Conservation (phyloP, 78 protist species). For the Dictyostelium firmibasis region DNA sequence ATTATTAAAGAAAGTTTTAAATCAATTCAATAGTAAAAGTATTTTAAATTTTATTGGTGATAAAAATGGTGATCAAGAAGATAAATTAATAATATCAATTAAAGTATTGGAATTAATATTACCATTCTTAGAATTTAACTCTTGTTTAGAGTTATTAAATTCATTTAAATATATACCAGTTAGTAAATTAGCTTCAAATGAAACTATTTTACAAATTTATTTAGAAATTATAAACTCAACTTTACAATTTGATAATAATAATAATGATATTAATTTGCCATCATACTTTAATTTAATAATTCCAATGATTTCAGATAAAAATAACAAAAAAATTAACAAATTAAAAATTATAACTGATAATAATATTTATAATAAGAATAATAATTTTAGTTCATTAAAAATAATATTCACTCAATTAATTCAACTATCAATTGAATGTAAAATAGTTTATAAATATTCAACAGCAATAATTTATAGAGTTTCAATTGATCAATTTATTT, state of each 20-base stretch:
- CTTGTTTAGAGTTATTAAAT: background rate
- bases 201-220: background rate
- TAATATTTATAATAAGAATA: background rate
- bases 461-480: background rate
- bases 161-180: background rate
- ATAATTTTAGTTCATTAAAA: background rate
- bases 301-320: background rate
- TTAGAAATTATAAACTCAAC: background rate
- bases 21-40: background rate
- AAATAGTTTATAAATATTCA: background rate
- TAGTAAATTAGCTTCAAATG: background rate
- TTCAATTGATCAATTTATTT: constrained; percentile 3
- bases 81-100: background rate
- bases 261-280: background rate
- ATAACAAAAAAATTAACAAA: background rate
- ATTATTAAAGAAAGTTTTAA: background rate
- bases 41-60: background rate
- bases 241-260: background rate
- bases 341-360: background rate
- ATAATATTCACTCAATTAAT: background rate
- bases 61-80: too few relatives aligned
- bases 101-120: constrained; percentile 8
- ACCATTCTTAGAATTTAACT: constrained; percentile 2
- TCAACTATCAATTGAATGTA: background rate
- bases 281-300: background rate